Evolutionary conservation across 164 flowering plant species (phyloP).

Genomic region (Euptelea pleiosperma): DNA sequence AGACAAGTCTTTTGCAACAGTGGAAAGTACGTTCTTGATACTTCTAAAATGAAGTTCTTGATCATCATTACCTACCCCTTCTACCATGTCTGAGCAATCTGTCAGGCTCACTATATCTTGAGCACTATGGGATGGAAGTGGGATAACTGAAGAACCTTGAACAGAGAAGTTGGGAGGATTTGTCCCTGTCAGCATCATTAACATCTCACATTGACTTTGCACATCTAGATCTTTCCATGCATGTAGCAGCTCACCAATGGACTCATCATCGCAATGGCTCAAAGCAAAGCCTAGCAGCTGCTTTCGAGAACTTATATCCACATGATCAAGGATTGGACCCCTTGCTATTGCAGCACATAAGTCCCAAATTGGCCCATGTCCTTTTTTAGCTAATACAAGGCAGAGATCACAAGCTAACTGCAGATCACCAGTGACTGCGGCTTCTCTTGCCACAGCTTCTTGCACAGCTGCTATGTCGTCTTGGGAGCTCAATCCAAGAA

Average conservation of each 20-base stretch:
- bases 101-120: constrained; percentile 27
- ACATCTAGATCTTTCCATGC: constrained; percentile 97
- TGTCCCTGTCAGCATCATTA: constrained; percentile 52
- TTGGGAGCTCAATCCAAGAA: constrained; percentile 80
- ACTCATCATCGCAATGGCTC: constrained; percentile 93
- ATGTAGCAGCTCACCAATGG: constrained; percentile 76
- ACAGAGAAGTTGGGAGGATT: constrained; percentile 42
- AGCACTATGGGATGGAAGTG: constrained; percentile 27
- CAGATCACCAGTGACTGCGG: constrained; percentile 93
- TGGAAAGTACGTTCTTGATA: constrained; percentile 35
- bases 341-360: constrained; percentile 96
- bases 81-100: constrained; percentile 31
- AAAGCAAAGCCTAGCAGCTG: constrained; percentile 84
- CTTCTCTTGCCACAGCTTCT: constrained; percentile 98
- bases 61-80: constrained; percentile 27
- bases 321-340: constrained; percentile 83
- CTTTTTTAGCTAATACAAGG: constrained; percentile 76
- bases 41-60: constrained; percentile 30
- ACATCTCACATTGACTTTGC: constrained; percentile 73
- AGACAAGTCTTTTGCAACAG: constrained; percentile 51
- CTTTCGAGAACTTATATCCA: constrained; percentile 75
- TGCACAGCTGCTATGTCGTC: constrained; percentile 80
- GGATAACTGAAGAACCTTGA: constrained; percentile 36
- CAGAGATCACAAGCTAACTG: constrained; percentile 93
- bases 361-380: constrained; percentile 92